Conservation (phyloP, 2,329 filamentous ascomycete species). For the Coleophoma eucalyptorum region DNA sequence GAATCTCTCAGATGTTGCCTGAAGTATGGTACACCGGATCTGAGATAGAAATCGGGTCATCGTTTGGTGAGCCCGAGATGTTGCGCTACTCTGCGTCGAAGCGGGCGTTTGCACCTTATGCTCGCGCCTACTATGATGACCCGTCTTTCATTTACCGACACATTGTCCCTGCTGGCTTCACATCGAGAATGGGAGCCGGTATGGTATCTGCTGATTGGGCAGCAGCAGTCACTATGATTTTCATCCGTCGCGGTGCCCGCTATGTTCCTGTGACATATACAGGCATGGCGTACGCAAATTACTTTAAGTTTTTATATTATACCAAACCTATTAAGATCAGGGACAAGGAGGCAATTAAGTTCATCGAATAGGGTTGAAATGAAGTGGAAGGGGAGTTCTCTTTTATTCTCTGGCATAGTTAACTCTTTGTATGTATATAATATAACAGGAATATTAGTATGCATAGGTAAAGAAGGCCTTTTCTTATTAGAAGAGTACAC, state of each 20-base stretch:
- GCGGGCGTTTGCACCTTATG: not conserved
- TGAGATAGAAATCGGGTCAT: not conserved
- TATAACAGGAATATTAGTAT: no score
- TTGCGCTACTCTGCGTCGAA: conserved; percentile 1
- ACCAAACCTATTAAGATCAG: not conserved
- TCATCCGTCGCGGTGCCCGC: conserved; percentile 9
- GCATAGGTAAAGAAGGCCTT: no score
- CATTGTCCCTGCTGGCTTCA: conserved; percentile 7
- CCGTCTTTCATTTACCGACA: conserved; percentile 6
- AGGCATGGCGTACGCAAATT: conserved; percentile 5
- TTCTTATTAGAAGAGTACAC: no score
- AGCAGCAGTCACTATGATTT: conserved; percentile 7
- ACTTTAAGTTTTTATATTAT: conserved; percentile 7
- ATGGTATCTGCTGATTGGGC: conserved; percentile 5
- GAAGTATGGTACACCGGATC: conserved; percentile 10
- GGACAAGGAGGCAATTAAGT: not conserved
- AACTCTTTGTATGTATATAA: no score
- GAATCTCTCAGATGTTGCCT: conserved; percentile 4
- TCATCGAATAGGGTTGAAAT: no score
- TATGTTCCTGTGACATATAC: conserved; percentile 10
- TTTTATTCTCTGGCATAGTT: no score
- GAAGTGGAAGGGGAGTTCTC: no score
- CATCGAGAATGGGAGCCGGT: conserved; percentile 1
- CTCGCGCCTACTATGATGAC: conserved; percentile 4
- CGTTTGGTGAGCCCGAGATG: not conserved